Evolutionary conservation across 1,284 basidiomycete genomes (phyloP), one percentile per base, ranked within the genome.

Genomic region (Ganoderma boninense): DNA sequence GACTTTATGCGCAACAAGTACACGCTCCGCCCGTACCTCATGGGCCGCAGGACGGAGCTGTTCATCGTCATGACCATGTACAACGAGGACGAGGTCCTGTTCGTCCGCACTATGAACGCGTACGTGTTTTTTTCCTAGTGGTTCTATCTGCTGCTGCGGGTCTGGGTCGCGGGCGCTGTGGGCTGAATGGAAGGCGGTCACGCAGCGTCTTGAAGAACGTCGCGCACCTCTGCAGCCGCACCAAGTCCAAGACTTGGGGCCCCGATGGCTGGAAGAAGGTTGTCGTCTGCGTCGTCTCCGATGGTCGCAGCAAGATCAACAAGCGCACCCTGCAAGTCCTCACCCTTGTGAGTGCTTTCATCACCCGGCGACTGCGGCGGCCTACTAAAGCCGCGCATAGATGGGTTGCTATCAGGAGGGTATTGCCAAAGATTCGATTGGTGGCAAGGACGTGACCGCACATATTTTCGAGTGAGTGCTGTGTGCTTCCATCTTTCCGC

Each of bases 321-420:
- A 94, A 94, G 79, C 89, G 94, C 40, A 96, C 94, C 2, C 87
- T 95, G 11, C 93, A 95, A 83, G 93, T 95, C 64, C 86, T 96
- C 46, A 91, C 90, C 69, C 84, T 94, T 64, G 91, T 92, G 78
- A 65, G 85, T 79, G 42, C 52, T 13, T n/a, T 26, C 23, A 26
- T 23, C n/a, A 14, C 32, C 26, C 8, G 35, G 57, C 20, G 40
- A 52, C 16, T 18, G 42, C 38, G 18, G 35, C 32, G 29, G 54
- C 54, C 16, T 62, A 4, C 11, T 62, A 67, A 46, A 56, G 56
- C 18, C 26, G n/a, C 35, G 75, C 73, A 70, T 78, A 95, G 86
- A 97, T 98, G 96, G 97, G 97, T 42, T 94, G 94, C 76, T 98
- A 97, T 81, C 96, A 97, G 83, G 97, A 98, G 82, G 97, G 97